Evolutionary conservation across 2,329 filamentous ascomycete genomes (phyloP), one percentile per base, ranked within the genome.

Genomic region (Penicillium griseofulvum): DNA sequence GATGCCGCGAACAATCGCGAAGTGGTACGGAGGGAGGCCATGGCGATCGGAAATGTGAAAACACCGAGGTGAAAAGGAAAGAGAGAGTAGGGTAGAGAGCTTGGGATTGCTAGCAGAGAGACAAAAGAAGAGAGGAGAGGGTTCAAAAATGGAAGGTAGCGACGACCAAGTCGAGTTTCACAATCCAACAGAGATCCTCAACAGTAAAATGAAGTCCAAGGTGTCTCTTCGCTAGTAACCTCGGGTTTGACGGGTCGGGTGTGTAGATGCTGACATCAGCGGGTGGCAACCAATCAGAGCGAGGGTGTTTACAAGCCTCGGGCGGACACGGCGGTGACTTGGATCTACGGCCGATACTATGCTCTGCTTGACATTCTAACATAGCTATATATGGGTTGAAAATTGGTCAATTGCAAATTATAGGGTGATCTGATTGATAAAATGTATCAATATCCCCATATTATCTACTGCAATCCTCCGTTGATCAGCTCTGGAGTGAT

Each of bases 11-110:
- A 63, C 52, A 79, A 67, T 65, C 76, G 76, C 64, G 76, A 76
- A 43, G 77, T 75, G 56, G 77, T 71, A 63, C 77, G 78, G 68
- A 80, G 74, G 65, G 77, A 75, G 64, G 78, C 75, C 78, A 80
- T 80, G 65, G 50, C 42, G 57, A 51, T 45, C 52, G 46, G 52
- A 57, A 50, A 49, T 24, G 41, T 46, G 47, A 45, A 47, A 45
- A 55, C 54, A 47, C 28, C 45, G 52, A 61, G 55, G 52, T 41
- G 53, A 55, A 54, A 24, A 48, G 36, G 34, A 33, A 31, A 38
- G 47, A 53, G 31, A 53, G 45, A 17, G 39, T 16, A 37, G 22
- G 26, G 44, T 46, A 31, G 39, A 48, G 38, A 39, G 31, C 44
- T 36, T 37, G 14, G 47, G 37, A 43, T 46, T 50, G 51, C 42